phyloP scores from a whole-genome alignment of 306 rosid species.

The Lathyrus sativus region DNA sequence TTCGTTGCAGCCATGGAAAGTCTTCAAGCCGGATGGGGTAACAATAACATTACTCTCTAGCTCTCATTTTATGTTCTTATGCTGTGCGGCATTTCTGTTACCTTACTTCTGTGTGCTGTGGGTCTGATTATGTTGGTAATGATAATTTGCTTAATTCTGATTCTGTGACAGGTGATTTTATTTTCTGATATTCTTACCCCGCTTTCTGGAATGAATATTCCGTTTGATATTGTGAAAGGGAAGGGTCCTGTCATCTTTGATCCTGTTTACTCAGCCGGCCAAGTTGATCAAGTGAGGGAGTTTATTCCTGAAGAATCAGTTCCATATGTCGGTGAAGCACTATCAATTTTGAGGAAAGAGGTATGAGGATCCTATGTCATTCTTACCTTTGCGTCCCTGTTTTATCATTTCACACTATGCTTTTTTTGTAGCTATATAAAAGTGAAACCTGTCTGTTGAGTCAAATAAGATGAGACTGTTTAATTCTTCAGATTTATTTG shows the following conservation, averaged over 20 bases:
- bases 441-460: slow-evolving; percentile 7
- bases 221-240: slow-evolving; percentile 97
- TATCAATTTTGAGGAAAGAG: slow-evolving; percentile 83
- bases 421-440: slow-evolving; percentile 11
- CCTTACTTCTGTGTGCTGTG: background rate
- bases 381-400: slow-evolving; percentile 15
- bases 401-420: slow-evolving; percentile 20
- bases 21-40: slow-evolving; percentile 97
- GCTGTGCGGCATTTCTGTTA: background rate
- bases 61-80: slow-evolving; percentile 8
- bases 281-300: slow-evolving; percentile 78
- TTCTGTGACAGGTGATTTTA: slow-evolving; percentile 75
- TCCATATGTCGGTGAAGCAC: slow-evolving; percentile 95
- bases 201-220: slow-evolving; percentile 96
- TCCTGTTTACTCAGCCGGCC: slow-evolving; percentile 63
- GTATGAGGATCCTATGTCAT: slow-evolving; percentile 40
- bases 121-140: slow-evolving; percentile 36
- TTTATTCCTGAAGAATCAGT: slow-evolving; percentile 93
- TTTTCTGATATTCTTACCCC: slow-evolving; percentile 98
- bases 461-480: background rate
- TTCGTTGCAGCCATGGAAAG: slow-evolving; percentile 94
- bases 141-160: slow-evolving; percentile 7
- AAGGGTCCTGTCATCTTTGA: slow-evolving; percentile 88
- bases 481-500: slow-evolving; percentile 9
- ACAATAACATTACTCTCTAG: slow-evolving; percentile 41